Percentiles rank a stretch among this genome's conserved stretches.
Evolutionary conservation across 2,329 filamentous ascomycete species (phyloP).

Genomic region (Westerdykella ornata): DNA sequence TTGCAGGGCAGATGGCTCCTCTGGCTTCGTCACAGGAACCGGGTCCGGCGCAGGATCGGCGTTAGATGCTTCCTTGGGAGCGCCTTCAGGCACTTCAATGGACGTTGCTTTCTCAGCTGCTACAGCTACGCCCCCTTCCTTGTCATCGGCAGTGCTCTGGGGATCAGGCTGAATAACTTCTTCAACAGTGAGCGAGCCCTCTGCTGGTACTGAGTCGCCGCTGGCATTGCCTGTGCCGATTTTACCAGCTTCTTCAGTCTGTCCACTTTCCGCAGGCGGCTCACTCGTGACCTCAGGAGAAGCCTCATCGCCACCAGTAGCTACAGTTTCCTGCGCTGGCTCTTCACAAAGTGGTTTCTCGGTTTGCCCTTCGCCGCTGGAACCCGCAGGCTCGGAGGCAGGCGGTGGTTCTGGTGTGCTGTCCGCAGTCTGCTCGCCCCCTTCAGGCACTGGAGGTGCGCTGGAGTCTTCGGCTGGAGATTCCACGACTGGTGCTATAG

Average conservation of each 20-base stretch:
- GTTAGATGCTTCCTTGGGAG: background rate
- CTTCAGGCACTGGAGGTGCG: slow-evolving; percentile 1
- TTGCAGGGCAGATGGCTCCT: background rate
- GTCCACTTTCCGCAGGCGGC: background rate
- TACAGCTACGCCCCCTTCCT: background rate
- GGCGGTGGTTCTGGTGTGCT: background rate
- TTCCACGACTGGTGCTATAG: slow-evolving; percentile 5
- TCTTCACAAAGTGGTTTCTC: background rate
- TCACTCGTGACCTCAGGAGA: background rate
- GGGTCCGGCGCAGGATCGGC: slow-evolving; percentile 9
- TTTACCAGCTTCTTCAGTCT: background rate
- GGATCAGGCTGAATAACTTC: background rate
- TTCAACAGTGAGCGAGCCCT: background rate
- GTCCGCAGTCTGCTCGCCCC: background rate
- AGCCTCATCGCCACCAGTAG: background rate
- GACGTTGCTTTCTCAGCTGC: background rate
- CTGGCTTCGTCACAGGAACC: slow-evolving; percentile 5
- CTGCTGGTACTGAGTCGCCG: background rate
- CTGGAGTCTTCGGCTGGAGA: background rate
- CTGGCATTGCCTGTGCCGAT: background rate
- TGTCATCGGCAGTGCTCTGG: background rate
- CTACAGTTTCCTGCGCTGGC: background rate
- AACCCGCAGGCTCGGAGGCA: slow-evolving; percentile 7
- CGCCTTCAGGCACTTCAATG: background rate
- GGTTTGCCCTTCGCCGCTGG: slow-evolving; percentile 2